Evolutionary conservation across 225 moss, liverwort and hornwort genomes (phyloP).

Genomic region (Pleurozium schreberi): DNA sequence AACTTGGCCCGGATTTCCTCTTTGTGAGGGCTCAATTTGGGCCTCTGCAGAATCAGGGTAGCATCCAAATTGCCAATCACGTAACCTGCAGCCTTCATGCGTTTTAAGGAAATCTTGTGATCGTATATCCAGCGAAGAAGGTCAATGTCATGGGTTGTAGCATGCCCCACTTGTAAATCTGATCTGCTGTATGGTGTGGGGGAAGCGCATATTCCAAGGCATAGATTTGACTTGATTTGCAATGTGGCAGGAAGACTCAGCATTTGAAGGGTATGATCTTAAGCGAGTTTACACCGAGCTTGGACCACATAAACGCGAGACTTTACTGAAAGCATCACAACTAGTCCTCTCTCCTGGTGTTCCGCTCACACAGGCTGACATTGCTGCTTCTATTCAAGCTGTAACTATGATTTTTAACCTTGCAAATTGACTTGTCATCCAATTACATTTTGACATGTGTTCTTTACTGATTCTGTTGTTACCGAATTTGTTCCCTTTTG

Average conservation of each 20-base stretch:
- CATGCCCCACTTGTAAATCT: neutral
- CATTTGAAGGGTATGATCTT: constrained; percentile 32
- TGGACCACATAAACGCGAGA: constrained; percentile 68
- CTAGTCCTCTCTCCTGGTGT: constrained; percentile 89
- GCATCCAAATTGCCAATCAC: constrained; percentile 82
- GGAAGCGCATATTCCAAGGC: neutral
- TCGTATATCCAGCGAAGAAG: neutral
- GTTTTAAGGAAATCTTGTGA: neutral
- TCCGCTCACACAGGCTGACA: constrained; percentile 51
- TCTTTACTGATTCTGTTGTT: neutral
- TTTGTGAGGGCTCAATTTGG: constrained; percentile 90
- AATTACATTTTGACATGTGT: neutral
- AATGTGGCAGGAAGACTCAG: constrained; percentile 45
- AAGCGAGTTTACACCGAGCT: constrained; percentile 59
- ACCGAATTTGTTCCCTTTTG: neutral
- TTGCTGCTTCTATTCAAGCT: constrained; percentile 72
- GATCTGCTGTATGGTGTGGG: no score
- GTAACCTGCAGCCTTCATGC: constrained; percentile 90
- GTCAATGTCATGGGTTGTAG: neutral
- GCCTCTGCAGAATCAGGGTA: constrained; percentile 87
- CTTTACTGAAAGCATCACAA: constrained; percentile 53
- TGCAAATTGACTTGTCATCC: neutral
- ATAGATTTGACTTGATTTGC: neutral
- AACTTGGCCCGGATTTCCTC: constrained; percentile 74
- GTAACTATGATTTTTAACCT: constrained; percentile 19